phyloP scores from a whole-genome alignment of 2,329 filamentous ascomycete species.

The Fusarium sp. region DNA sequence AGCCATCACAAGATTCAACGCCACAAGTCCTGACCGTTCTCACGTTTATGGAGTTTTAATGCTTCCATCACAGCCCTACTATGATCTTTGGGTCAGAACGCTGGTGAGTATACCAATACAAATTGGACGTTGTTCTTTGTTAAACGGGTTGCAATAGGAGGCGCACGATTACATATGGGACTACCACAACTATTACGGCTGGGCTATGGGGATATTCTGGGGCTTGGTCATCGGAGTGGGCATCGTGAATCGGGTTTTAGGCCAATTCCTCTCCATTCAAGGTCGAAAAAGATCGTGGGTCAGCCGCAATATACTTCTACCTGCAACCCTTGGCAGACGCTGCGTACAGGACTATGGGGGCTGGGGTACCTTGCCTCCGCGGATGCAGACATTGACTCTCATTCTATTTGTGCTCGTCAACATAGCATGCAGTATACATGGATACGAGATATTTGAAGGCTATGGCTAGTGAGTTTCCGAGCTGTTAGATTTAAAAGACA shows the following conservation, averaged over 20 bases:
- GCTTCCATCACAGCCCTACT: not conserved
- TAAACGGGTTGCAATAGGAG: not conserved
- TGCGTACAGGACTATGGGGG: conserved; percentile 7
- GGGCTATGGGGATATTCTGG: conserved; percentile 9
- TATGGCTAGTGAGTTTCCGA: conserved; percentile 7
- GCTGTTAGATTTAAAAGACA: accelerated
- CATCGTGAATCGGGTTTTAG: accelerated
- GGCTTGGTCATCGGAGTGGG: not conserved
- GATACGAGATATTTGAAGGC: conserved; percentile 11
- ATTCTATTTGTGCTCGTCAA: not conserved
- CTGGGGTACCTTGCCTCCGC: conserved; percentile 3
- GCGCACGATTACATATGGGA: conserved; percentile 10
- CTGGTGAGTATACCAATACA: not conserved
- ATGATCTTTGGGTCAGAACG: not conserved
- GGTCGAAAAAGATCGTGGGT: not conserved
- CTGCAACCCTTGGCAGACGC: not conserved
- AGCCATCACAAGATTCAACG: not conserved
- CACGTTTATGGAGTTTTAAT: not conserved
- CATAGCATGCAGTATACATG: not conserved
- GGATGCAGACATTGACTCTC: not conserved
- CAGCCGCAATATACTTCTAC: not conserved
- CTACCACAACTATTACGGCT: conserved; percentile 5
- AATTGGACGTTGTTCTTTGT: accelerated
- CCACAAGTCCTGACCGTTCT: not conserved
- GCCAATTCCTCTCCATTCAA: accelerated